phyloP scores from a whole-genome alignment of 2,329 filamentous ascomycete species.

The Neobulgaria alba region DNA sequence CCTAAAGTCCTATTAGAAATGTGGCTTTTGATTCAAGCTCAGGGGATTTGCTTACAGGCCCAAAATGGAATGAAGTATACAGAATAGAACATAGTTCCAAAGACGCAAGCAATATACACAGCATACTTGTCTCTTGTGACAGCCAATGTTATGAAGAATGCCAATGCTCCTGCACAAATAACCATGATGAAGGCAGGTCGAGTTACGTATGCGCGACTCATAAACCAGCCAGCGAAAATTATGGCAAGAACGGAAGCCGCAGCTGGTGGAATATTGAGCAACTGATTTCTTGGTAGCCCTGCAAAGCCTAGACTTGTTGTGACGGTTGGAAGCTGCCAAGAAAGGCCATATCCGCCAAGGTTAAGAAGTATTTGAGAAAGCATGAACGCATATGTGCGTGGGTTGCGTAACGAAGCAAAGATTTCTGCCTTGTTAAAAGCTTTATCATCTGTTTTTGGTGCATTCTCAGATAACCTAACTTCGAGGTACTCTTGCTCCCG shows the following conservation, averaged over 20 bases:
- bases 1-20: conserved; percentile 11
- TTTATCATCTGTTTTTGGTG: conserved; percentile 31
- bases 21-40: neutral
- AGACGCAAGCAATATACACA: conserved; percentile 36
- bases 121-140: conserved; percentile 30
- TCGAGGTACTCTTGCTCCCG: conserved; percentile 33
- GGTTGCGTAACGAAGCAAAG: conserved; percentile 29
- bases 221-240: conserved; percentile 34
- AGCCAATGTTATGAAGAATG: conserved; percentile 38
- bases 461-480: conserved; percentile 31
- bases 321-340: conserved; percentile 35
- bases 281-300: conserved; percentile 1
- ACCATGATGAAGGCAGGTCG: conserved; percentile 34
- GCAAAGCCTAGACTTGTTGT: conserved; percentile 27
- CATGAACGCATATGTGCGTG: conserved; percentile 32
- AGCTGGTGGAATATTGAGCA: conserved; percentile 38
- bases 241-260: conserved; percentile 33
- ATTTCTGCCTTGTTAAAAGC: conserved; percentile 31
- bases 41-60: conserved; percentile 33
- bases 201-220: conserved; percentile 32
- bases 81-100: conserved; percentile 37
- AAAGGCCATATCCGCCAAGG: conserved; percentile 34
- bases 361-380: conserved; percentile 32
- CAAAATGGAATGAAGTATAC: conserved; percentile 39
- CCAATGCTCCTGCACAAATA: conserved; percentile 33